Conservation (phyloP, 2,329 filamentous ascomycete species). For the Colletotrichum costaricense region DNA sequence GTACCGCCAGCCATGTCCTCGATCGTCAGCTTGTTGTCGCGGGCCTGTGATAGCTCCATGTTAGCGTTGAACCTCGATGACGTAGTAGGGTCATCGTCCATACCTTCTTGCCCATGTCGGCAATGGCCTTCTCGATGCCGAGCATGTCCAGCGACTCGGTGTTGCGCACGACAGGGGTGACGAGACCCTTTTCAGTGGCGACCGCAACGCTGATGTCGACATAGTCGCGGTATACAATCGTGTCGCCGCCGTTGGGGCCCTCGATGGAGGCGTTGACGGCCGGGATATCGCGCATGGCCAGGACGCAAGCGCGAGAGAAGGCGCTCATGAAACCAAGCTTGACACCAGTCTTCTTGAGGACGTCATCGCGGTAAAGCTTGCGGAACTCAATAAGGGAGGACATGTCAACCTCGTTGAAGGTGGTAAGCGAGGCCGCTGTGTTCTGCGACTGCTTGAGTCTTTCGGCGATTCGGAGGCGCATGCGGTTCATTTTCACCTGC, state of each 20-base stretch:
- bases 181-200: conserved; percentile 95
- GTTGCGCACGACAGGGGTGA: conserved; percentile 96
- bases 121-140: conserved; percentile 89
- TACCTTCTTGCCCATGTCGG: conserved; percentile 95
- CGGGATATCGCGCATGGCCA: conserved; percentile 96
- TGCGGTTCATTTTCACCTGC: conserved; percentile 99
- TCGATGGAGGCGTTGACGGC: conserved; percentile 97
- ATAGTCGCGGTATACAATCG: conserved; percentile 97
- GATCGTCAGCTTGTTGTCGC: conserved; percentile 95
- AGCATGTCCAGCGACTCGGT: conserved; percentile 89
- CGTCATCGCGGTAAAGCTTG: conserved; percentile 95
- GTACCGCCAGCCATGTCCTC: conserved; percentile 99
- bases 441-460: conserved; percentile 99
- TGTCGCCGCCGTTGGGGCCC: conserved; percentile 93
- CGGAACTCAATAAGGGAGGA: conserved; percentile 97
- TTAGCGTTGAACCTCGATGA: background rate
- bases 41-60: conserved; percentile 68
- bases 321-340: conserved; percentile 99
- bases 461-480: conserved; percentile 97
- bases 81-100: conserved; percentile 35
- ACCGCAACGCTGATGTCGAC: conserved; percentile 98
- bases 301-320: conserved; percentile 88
- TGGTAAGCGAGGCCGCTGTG: conserved; percentile 95
- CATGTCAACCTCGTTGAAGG: conserved; percentile 99
- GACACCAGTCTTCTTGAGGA: conserved; percentile 94